These are phyloP conservation scores for Lunularia cruciata DNA, from an alignment of 225 moss, liverwort and hornwort genomes.

Conservation along the genomic window DNA sequence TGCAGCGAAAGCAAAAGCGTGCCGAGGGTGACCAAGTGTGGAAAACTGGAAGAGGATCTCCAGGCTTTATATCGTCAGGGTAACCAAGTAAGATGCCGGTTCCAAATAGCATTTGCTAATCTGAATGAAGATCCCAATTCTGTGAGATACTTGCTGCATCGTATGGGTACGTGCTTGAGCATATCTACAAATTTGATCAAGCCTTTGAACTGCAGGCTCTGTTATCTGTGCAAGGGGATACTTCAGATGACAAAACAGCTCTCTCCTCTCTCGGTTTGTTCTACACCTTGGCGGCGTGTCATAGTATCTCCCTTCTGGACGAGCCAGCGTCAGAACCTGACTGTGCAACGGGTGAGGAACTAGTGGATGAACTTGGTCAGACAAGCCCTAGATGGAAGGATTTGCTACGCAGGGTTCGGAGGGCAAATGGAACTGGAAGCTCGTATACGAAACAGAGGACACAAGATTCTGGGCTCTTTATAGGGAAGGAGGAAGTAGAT, in stretches of 20 bases:
- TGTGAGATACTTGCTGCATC: background rate
- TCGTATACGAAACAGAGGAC: conserved; percentile 12
- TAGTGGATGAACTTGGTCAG: conserved; percentile 7
- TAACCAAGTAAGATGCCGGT: conserved; percentile 22
- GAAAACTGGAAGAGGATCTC: conserved; percentile 38
- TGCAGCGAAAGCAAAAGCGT: background rate
- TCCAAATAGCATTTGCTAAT: too few relatives aligned
- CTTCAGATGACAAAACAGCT: conserved; percentile 11
- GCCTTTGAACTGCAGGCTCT: conserved; percentile 23
- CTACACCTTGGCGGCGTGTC: conserved; percentile 48
- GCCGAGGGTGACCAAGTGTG: conserved; percentile 23
- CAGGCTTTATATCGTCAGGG: conserved; percentile 29
- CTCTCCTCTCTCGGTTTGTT: conserved; percentile 37
- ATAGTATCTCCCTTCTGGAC: conserved; percentile 48
- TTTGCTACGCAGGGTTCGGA: conserved; percentile 32
- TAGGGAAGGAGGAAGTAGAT: conserved; percentile 1
- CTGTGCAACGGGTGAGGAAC: conserved; percentile 1
- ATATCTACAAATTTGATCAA: conserved; percentile 18
- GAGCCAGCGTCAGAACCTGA: conserved; percentile 13
- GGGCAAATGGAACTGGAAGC: conserved; percentile 14
- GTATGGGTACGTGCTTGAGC: background rate
- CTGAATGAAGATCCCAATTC: background rate
- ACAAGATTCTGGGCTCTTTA: conserved; percentile 12
- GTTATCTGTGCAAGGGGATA: conserved; percentile 23
- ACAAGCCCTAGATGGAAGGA: conserved; percentile 21